Percentiles rank a stretch among this genome's conserved stretches.
These are phyloP conservation scores for Aspergillus ruber DNA, from an alignment of 2,329 filamentous ascomycete species.

Conservation along the genomic window DNA sequence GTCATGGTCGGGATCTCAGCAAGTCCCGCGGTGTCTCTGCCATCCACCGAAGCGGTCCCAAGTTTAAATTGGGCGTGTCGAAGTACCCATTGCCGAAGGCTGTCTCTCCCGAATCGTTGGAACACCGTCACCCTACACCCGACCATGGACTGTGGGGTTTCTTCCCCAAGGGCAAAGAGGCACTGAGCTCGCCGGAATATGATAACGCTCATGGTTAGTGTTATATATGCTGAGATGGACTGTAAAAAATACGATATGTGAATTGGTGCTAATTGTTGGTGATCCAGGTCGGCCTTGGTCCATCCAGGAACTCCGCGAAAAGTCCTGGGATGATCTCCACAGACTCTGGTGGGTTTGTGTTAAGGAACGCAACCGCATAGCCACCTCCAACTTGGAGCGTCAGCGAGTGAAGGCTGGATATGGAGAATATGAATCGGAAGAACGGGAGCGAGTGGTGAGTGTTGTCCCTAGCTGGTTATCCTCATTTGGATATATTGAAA, in stretches of 20 bases:
- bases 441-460: conserved; percentile 62
- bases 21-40: conserved; percentile 74
- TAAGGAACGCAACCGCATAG: conserved; percentile 81
- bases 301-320: conserved; percentile 74
- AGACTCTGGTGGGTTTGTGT: conserved; percentile 89
- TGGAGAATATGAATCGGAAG: conserved; percentile 61
- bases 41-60: conserved; percentile 68
- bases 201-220: conserved; percentile 60
- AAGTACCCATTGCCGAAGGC: conserved; percentile 69
- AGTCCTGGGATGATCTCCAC: conserved; percentile 92
- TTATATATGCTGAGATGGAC: not conserved
- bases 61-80: conserved; percentile 66
- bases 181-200: conserved; percentile 67
- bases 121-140: conserved; percentile 50
- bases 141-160: conserved; percentile 91
- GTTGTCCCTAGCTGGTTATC: not conserved
- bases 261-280: conserved; percentile 9
- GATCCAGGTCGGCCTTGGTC: conserved; percentile 67
- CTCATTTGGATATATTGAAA: not conserved
- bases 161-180: conserved; percentile 65
- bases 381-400: conserved; percentile 69
- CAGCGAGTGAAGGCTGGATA: conserved; percentile 62
- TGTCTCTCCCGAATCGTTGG: conserved; percentile 49
- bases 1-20: conserved; percentile 65
- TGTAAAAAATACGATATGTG: not conserved